A percentile compares a stretch with the other conserved stretches of the same genome.
Conservation (phyloP, 768 basidiomycete species). For the Leccinum rimulosum region DNA sequence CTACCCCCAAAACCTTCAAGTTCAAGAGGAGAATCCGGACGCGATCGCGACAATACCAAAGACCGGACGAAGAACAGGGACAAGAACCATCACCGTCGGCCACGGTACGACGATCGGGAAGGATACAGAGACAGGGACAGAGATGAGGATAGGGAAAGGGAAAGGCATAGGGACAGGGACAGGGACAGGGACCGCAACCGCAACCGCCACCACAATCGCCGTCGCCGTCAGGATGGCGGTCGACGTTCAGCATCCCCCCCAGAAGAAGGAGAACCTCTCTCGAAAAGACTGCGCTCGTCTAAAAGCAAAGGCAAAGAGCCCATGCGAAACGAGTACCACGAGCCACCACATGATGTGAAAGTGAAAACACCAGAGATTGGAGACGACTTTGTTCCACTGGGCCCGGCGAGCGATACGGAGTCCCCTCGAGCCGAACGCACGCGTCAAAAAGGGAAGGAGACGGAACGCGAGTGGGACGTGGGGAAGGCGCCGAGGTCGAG, state of each 20-base stretch:
- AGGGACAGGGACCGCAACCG: not conserved
- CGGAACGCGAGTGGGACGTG: slow-evolving; percentile 41
- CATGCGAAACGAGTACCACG: slow-evolving; percentile 1
- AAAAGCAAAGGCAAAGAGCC: slow-evolving; percentile 24
- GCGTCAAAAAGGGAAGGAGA: slow-evolving; percentile 18
- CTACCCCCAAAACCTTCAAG: slow-evolving; percentile 21
- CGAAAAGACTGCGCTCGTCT: slow-evolving; percentile 19
- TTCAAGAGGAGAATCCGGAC: slow-evolving; percentile 14
- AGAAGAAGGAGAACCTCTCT: not conserved
- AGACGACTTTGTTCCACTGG: slow-evolving; percentile 35
- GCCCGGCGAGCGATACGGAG: slow-evolving; percentile 15
- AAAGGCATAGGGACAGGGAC: not conserved
- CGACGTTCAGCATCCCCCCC: slow-evolving; percentile 19
- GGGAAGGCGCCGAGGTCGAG: slow-evolving; percentile 30
- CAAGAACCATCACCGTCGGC: slow-evolving; percentile 6
- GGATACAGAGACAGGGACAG: slow-evolving; percentile 5
- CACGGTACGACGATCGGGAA: slow-evolving; percentile 10
- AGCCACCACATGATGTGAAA: slow-evolving; percentile 11
- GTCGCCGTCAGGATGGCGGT: slow-evolving; percentile 1
- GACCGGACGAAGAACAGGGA: slow-evolving; percentile 9
- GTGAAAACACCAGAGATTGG: slow-evolving; percentile 17
- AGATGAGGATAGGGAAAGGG: not conserved
- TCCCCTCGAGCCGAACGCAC: slow-evolving; percentile 16
- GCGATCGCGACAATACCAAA: slow-evolving; percentile 11
- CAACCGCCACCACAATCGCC: slow-evolving; percentile 2